phyloP scores from a whole-genome alignment of 164 flowering plant species.

The Paratinospora sagittata region DNA sequence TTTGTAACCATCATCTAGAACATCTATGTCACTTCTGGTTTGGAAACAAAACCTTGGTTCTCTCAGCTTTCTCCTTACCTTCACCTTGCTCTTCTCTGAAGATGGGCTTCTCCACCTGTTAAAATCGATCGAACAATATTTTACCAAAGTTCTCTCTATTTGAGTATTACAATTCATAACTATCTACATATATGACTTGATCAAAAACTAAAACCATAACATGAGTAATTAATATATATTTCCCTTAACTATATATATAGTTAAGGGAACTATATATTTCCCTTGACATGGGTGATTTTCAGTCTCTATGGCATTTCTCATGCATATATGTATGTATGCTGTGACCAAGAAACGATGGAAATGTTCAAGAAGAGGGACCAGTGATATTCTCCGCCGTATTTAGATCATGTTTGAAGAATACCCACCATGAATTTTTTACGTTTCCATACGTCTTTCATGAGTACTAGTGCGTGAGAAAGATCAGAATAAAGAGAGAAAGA shows the following conservation, averaged over 20 bases:
- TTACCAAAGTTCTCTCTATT: neutral
- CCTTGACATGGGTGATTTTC: too few species aligned
- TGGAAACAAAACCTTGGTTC: conserved; percentile 92
- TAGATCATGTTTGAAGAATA: neutral
- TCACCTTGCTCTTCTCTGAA: conserved; percentile 59
- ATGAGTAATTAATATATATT: neutral
- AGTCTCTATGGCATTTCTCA: too few species aligned
- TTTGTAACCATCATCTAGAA: conserved; percentile 87
- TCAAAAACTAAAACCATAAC: too few species aligned
- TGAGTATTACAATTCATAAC: neutral
- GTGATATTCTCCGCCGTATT: too few species aligned
- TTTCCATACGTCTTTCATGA: neutral
- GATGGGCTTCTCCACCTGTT: conserved; percentile 63
- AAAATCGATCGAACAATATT: neutral
- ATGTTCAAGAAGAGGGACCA: too few species aligned
- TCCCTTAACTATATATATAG: neutral
- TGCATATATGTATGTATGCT: too few species aligned
- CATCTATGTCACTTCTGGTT: conserved; percentile 85
- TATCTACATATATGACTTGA: neutral
- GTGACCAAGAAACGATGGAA: too few species aligned
- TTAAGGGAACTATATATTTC: too few species aligned
- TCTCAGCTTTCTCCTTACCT: conserved; percentile 77
- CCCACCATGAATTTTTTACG: neutral
- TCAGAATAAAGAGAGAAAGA: conserved; percentile 12
- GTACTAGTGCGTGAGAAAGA: neutral